Percentiles rank a stretch among this genome's conserved stretches.
These are phyloP conservation scores for Gracilaria gracilis DNA, from an alignment of 23 red algal genomes.

Conservation along the genomic window DNA sequence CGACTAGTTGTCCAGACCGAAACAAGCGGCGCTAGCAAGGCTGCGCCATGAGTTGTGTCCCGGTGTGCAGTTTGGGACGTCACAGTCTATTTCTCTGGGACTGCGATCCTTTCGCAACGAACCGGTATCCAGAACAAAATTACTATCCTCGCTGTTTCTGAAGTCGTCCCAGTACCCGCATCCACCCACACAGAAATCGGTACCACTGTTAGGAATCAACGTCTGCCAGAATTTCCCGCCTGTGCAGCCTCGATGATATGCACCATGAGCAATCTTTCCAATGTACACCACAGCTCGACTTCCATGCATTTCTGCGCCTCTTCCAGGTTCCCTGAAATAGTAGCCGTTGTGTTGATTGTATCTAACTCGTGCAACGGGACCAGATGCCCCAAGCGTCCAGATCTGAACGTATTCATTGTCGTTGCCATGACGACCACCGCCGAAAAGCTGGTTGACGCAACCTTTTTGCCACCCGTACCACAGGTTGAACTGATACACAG, in stretches of 20 bases:
- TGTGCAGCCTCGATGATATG: slow-evolving; percentile 29
- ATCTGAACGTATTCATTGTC: slow-evolving; percentile 52
- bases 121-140: slow-evolving; percentile 2
- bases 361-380: slow-evolving; percentile 7
- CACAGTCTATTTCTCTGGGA: slow-evolving; percentile 22
- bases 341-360: slow-evolving; percentile 38
- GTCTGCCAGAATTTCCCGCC: neutral
- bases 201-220: neutral
- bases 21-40: neutral
- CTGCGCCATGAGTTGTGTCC: slow-evolving; percentile 24
- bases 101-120: slow-evolving; percentile 10
- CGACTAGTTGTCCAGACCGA: neutral
- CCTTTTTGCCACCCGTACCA: slow-evolving; percentile 33
- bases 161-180: slow-evolving; percentile 35
- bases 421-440: slow-evolving; percentile 7
- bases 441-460: neutral
- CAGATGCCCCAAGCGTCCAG: slow-evolving; percentile 1
- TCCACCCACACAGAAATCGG: slow-evolving; percentile 12
- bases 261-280: slow-evolving; percentile 33
- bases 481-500: slow-evolving; percentile 43
- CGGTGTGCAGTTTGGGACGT: slow-evolving; percentile 7
- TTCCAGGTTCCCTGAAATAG: slow-evolving; percentile 20
- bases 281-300: slow-evolving; percentile 35
- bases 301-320: neutral
- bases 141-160: slow-evolving; percentile 13